Base-by-base conservation (phyloP, 2,329 filamentous ascomycete genomes). In the Didymella pinodella region DNA sequence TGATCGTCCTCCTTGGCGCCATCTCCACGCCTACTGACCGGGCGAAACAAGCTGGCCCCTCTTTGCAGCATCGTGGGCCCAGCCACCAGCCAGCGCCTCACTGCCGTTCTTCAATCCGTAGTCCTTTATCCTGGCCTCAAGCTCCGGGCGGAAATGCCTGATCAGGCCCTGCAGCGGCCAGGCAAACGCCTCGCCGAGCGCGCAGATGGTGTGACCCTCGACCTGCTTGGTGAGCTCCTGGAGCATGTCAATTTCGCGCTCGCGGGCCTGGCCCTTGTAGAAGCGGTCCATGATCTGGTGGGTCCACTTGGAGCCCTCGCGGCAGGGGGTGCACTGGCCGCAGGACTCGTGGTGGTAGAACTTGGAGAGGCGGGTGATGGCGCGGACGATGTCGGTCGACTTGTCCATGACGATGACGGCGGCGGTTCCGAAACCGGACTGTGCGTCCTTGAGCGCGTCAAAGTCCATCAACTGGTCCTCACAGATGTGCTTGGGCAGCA, bases 321-420 rank as follows among this genome's bases (percentile, higher is more conserved):
- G 91, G 86, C 95, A 99, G n/a, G 95, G 95, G 58, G 95, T 99
- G 84, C 95, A 99, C 83, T 99, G 95, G 61, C 95, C 95, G 80
- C 95, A 99, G 67, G 89, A 93, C 84, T 99, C 95, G 83, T 99
- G 95, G 80, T 93, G 91, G 85, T 99, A 99, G 84, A 99, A 99
- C 79, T 94, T 92, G 73, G 91, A 92, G 70, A 99, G 88, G 71
- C 95, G 90, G 65, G 91, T 89, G 76, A 99, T 98, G 75, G 92
- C 92, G 66, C 94, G 90, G 68, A 99, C 93, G 51, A 99, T 91
- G 78, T 99, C 95, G 65, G 95, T 91, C 74, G 90, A 94, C 86
- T 98, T 96, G 82, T 99, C 95, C 91, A 99, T 97, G 78, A 99
- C 95, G 74, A 99, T 97, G 68, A 99, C 94, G 58, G 95, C 95